Conservation (phyloP, 352 stramenopile genomes). For the Pythium phragmiticola region DNA sequence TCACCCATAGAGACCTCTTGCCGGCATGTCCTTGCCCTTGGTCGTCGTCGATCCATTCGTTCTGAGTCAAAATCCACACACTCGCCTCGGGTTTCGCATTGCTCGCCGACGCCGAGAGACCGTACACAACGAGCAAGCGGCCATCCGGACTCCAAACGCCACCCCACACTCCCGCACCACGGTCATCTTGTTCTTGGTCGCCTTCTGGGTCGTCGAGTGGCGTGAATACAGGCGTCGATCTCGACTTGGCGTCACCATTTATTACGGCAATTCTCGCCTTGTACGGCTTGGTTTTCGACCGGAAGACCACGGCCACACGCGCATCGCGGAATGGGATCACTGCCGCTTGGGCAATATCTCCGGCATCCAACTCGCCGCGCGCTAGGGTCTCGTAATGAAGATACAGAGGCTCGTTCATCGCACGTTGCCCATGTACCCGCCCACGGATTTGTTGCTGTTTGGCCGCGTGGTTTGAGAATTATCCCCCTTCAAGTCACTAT, state of each 20-base stretch:
- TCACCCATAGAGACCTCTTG: slow-evolving; percentile 18
- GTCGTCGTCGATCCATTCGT: slow-evolving; percentile 37
- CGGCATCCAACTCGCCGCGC: not conserved
- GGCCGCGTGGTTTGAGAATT: slow-evolving; percentile 1
- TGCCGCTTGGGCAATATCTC: not conserved
- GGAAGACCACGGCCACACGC: slow-evolving; percentile 21
- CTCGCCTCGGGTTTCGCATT: slow-evolving; percentile 18
- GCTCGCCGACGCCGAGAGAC: slow-evolving; percentile 19
- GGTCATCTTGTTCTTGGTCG: not conserved
- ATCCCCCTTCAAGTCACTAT: slow-evolving; percentile 9
- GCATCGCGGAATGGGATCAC: slow-evolving; percentile 14
- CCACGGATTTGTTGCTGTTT: slow-evolving; percentile 7
- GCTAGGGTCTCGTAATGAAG: slow-evolving; percentile 14
- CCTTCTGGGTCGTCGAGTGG: not conserved
- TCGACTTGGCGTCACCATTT: not conserved
- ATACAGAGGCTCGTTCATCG: slow-evolving; percentile 20
- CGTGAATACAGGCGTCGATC: slow-evolving; percentile 7
- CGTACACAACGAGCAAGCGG: slow-evolving; percentile 47
- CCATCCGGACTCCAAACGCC: slow-evolving; percentile 46
- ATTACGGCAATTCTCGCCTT: slow-evolving; percentile 15
- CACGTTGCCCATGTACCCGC: not conserved
- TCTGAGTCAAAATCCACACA: slow-evolving; percentile 48
- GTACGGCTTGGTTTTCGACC: slow-evolving; percentile 12
- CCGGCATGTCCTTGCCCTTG: not conserved
- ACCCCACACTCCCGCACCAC: slow-evolving; percentile 5